These are phyloP conservation scores for Daedaleopsis nitida DNA, from an alignment of 768 basidiomycete species.

Conservation along the genomic window DNA sequence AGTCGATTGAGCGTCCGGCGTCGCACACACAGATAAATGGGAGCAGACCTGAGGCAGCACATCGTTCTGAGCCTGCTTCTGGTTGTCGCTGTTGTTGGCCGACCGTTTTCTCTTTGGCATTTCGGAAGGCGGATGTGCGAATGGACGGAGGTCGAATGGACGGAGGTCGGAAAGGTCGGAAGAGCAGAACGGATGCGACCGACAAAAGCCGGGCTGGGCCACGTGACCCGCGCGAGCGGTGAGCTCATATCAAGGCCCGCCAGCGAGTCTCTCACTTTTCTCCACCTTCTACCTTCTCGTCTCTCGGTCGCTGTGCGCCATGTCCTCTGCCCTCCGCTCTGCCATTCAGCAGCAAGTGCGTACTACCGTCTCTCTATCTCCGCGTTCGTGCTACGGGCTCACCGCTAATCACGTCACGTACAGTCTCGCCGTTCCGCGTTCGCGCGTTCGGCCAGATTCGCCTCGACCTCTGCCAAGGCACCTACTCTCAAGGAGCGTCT, in stretches of 20 bases:
- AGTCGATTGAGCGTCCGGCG: constrained; percentile 9
- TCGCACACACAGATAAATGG: neutral
- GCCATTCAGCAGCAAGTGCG: constrained; percentile 35
- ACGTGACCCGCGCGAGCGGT: constrained; percentile 19
- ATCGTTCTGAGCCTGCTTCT: constrained; percentile 19
- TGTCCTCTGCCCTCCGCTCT: constrained; percentile 35
- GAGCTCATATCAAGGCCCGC: constrained; percentile 23
- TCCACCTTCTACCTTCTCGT: constrained; percentile 4
- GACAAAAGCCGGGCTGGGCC: constrained; percentile 18
- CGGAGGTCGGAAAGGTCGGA: constrained; percentile 3
- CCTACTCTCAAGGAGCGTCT: constrained; percentile 89
- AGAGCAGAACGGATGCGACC: constrained; percentile 7
- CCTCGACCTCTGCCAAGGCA: constrained; percentile 65
- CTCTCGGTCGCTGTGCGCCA: constrained; percentile 20
- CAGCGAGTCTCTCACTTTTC: constrained; percentile 15
- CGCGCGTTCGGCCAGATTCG: constrained; percentile 59
- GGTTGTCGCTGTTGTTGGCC: constrained; percentile 3
- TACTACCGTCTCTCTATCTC: neutral
- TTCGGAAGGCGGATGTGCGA: constrained; percentile 1
- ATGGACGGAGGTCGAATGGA: constrained; percentile 7
- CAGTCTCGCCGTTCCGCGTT: constrained; percentile 53
- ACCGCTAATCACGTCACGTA: constrained; percentile 10
- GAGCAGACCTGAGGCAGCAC: constrained; percentile 35
- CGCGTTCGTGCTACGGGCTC: neutral
- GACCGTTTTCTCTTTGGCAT: constrained; percentile 36